Percentiles rank a stretch among this genome's conserved stretches.
Evolutionary conservation across 2,329 filamentous ascomycete genomes (phyloP).

Genomic region (Tolypocladium paradoxum): DNA sequence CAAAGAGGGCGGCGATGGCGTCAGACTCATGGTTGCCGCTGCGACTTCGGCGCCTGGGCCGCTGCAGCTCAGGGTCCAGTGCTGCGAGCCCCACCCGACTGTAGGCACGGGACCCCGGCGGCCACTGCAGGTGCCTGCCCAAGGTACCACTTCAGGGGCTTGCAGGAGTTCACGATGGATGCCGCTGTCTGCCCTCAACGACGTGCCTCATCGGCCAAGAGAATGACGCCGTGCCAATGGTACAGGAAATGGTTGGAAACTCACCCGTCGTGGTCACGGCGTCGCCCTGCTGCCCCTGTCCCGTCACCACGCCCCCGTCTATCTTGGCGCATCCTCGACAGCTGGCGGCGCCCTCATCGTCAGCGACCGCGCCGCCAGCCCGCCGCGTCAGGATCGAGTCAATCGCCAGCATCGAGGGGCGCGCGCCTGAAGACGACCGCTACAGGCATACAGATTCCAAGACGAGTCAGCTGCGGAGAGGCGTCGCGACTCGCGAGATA

Average conservation of each 20-base stretch:
- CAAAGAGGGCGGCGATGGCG: conserved; percentile 6
- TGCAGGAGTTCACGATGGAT: too few species aligned
- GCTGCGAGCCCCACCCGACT: background rate
- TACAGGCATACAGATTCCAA: background rate
- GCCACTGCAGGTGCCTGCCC: too few species aligned
- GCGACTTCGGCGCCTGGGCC: conserved; percentile 2
- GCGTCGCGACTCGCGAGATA: background rate
- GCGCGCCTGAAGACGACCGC: background rate
- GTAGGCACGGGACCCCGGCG: too few species aligned
- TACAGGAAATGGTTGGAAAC: background rate
- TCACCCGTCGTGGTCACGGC: background rate
- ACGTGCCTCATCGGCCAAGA: background rate
- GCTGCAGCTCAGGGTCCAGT: background rate
- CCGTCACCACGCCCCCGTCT: background rate
- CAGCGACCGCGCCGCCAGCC: background rate
- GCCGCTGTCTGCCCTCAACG: background rate
- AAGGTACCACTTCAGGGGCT: too few species aligned
- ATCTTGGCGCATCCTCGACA: conserved; percentile 5
- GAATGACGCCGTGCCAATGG: background rate
- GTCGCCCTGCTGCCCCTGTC: background rate
- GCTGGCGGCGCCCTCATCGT: too few species aligned
- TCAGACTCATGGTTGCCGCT: conserved; percentile 1
- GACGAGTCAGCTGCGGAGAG: background rate
- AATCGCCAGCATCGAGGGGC: background rate
- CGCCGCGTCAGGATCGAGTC: background rate